phyloP scores from a whole-genome alignment of 345 rosid genomes.

The Syzygium aromaticum region DNA sequence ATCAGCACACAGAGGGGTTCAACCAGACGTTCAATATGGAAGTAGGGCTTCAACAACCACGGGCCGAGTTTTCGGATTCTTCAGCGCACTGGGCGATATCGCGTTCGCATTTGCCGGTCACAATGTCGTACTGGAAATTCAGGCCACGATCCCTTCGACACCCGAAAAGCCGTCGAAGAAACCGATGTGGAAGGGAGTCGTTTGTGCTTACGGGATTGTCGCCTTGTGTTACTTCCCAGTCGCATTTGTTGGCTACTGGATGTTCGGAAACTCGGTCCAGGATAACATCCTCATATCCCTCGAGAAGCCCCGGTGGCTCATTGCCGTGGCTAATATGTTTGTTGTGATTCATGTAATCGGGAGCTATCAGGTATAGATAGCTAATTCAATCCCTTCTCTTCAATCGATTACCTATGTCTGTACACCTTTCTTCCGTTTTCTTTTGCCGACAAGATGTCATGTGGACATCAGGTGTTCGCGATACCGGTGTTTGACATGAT shows the following conservation, averaged over 20 bases:
- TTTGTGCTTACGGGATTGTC: slow-evolving; percentile 43
- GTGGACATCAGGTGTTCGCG: slow-evolving; percentile 32
- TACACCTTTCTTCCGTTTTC: background rate
- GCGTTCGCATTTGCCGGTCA: slow-evolving; percentile 68
- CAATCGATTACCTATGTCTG: background rate
- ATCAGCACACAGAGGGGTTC: slow-evolving; percentile 28
- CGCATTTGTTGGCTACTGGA: slow-evolving; percentile 39
- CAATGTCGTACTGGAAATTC: slow-evolving; percentile 64
- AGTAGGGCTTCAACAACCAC: slow-evolving; percentile 18
- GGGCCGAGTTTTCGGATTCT: slow-evolving; percentile 29
- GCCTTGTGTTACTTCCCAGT: slow-evolving; percentile 68
- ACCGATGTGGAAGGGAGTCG: slow-evolving; percentile 65
- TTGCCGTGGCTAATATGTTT: slow-evolving; percentile 44
- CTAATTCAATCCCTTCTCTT: background rate
- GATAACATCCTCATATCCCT: slow-evolving; percentile 56
- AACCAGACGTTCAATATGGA: slow-evolving; percentile 25
- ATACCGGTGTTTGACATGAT: slow-evolving; percentile 64
- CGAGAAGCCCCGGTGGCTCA: slow-evolving; percentile 51
- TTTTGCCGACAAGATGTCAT: background rate
- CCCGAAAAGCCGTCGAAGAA: slow-evolving; percentile 56
- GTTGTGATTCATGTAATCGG: slow-evolving; percentile 66
- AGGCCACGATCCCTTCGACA: slow-evolving; percentile 63
- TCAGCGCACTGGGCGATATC: slow-evolving; percentile 51
- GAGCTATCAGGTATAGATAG: slow-evolving; percentile 47
- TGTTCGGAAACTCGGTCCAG: slow-evolving; percentile 46